Evolutionary conservation across 768 basidiomycete species (phyloP).

Genomic region (Mycena albidolilacea): DNA sequence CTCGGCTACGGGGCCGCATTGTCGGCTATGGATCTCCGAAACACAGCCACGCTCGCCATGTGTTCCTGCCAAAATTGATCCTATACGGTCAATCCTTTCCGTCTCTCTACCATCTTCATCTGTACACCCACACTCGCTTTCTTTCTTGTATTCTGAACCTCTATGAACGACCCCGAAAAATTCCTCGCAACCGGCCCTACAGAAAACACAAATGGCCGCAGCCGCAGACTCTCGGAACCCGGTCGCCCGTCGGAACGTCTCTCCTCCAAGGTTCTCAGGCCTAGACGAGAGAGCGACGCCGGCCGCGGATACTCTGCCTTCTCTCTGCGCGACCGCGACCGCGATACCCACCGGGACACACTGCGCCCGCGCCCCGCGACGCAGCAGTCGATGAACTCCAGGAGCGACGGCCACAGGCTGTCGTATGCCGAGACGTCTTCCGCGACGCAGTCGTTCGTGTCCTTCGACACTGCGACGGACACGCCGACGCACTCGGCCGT

Average conservation of each 20-base stretch:
- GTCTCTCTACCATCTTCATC: not conserved
- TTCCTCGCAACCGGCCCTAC: constrained; percentile 11
- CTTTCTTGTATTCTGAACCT: constrained; percentile 1
- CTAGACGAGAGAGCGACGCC: constrained; percentile 33
- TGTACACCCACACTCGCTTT: constrained; percentile 4
- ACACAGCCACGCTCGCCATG: not conserved
- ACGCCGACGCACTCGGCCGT: constrained; percentile 26
- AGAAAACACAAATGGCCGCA: constrained; percentile 3
- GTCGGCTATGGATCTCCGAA: not conserved
- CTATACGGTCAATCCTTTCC: constrained; percentile 11
- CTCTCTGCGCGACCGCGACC: constrained; percentile 10
- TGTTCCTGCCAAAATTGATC: not conserved
- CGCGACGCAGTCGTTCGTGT: constrained; percentile 39
- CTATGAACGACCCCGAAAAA: constrained; percentile 29
- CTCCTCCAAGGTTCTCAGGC: constrained; percentile 10
- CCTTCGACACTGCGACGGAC: constrained; percentile 23
- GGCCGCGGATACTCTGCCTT: constrained; percentile 32
- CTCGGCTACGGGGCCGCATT: not conserved
- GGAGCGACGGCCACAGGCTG: constrained; percentile 23
- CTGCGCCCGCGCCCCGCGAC: constrained; percentile 26
- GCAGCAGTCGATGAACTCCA: constrained; percentile 22
- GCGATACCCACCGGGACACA: not conserved
- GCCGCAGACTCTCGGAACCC: constrained; percentile 36
- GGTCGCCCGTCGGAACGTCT: constrained; percentile 28
- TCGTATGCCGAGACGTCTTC: constrained; percentile 38